A percentile compares a stretch with the other conserved stretches of the same genome.
Evolutionary conservation across 2,329 filamentous ascomycete genomes (phyloP).

Genomic region (Leptographium flavum): DNA sequence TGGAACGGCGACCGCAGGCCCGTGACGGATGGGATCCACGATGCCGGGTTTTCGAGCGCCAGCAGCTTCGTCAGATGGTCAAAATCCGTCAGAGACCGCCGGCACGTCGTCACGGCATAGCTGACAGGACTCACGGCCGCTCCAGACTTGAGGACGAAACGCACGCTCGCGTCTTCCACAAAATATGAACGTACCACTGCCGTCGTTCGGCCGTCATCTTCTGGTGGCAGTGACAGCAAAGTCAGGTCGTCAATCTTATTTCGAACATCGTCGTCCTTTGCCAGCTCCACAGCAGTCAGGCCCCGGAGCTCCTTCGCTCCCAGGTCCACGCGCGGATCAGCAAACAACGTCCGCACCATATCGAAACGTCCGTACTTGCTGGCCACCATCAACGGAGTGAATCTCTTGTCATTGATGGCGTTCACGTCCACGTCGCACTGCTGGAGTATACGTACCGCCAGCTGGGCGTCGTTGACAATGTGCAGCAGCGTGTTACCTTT

Average conservation of each 20-base stretch:
- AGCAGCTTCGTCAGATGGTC: constrained; percentile 78
- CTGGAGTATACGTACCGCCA: constrained; percentile 62
- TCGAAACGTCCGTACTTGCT: constrained; percentile 96
- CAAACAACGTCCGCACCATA: constrained; percentile 77
- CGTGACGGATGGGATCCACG: constrained; percentile 73
- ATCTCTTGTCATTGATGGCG: constrained; percentile 84
- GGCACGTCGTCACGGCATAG: constrained; percentile 89
- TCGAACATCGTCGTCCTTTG: constrained; percentile 93
- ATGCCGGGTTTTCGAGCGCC: constrained; percentile 80
- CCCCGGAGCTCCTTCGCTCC: constrained; percentile 74
- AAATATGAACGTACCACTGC: constrained; percentile 93
- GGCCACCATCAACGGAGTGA: constrained; percentile 93
- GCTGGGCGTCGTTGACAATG: constrained; percentile 73
- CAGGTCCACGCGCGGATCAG: constrained; percentile 75
- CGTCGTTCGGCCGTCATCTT: constrained; percentile 68
- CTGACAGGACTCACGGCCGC: constrained; percentile 68
- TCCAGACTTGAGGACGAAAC: constrained; percentile 87
- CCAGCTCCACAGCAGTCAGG: constrained; percentile 85
- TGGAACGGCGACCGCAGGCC: constrained; percentile 80
- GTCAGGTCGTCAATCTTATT: constrained; percentile 93
- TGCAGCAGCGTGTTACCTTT: constrained; percentile 95
- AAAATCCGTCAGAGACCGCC: constrained; percentile 77
- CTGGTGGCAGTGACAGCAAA: constrained; percentile 60
- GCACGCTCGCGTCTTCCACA: constrained; percentile 87
- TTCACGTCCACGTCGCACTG: constrained; percentile 93